Evolutionary conservation across 768 basidiomycete species (phyloP), one percentile per base, ranked within the genome.

Genomic region (Boletus vermiculosoides): DNA sequence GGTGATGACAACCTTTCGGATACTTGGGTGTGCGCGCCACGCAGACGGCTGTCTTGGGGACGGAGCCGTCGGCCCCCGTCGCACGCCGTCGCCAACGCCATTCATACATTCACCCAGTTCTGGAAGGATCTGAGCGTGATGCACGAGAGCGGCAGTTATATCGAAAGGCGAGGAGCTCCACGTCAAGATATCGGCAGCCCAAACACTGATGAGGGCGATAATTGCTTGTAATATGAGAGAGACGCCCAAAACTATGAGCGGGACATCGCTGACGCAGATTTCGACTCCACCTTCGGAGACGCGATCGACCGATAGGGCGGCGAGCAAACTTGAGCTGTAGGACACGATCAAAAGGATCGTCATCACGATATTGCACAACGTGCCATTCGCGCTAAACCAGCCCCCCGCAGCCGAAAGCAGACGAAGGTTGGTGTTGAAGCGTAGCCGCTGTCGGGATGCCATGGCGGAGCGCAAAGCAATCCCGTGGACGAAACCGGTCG

Each of bases 141-240:
- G 64, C 13, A 73, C 55, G 28, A 72, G 56, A 3, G 71, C 72
- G 1, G 72, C 69, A 4, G 71, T 69, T 1, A 66, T 57, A 13
- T 70, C 71, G 18, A 74, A 61, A 18, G 67, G 57, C 1, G 71
- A 72, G 30, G 71, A 67, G 20, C 72, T 73, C 72, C 72, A 72
- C 13, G 72, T 72, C 45, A 66, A 36, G 37, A 72, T 58, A 50
- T 66, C 60, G 18, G 67, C 63, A 23, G 52, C 30, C n/a, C 58
- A 48, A 18, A 64, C 57, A 18, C 67, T 68, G 2, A 45, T 49
- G 25, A 70, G 51, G 9, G 67, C 69, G 30, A 73, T 63, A 5
- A 61, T 5, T 0, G 56, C 67, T 50, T 72, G 72, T 20, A 63
- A 49, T 1, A 65, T 39, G 23, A 73, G 56, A 15, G 62, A 5